phyloP scores from a whole-genome alignment of 164 flowering plant species.

The Magnolia changhungtana region DNA sequence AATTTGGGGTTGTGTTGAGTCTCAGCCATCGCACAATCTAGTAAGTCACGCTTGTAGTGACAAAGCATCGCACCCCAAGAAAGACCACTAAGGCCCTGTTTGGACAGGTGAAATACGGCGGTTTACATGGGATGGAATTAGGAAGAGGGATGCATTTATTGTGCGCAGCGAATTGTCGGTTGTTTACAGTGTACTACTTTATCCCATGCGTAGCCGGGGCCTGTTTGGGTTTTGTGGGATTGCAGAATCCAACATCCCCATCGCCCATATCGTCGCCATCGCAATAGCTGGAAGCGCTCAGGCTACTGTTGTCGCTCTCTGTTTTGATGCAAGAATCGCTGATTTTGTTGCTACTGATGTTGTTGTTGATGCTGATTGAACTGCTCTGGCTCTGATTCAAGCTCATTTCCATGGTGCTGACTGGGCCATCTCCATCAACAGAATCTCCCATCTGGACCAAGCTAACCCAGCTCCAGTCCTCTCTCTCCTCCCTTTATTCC shows the following conservation, averaged over 20 bases:
- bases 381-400: slow-evolving; percentile 11
- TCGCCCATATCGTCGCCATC: background rate
- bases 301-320: background rate
- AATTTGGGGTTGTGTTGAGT: too few relatives aligned
- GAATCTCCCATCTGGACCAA: slow-evolving; percentile 31
- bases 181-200: too few relatives aligned
- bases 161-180: too few relatives aligned
- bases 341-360: background rate
- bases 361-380: background rate
- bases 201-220: too few relatives aligned
- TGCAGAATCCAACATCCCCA: background rate
- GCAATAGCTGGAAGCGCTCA: background rate
- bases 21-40: too few relatives aligned
- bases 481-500: slow-evolving; percentile 21
- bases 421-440: slow-evolving; percentile 21
- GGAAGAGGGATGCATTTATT: too few relatives aligned
- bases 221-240: too few relatives aligned
- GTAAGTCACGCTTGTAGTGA: too few relatives aligned
- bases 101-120: too few relatives aligned
- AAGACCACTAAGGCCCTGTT: too few relatives aligned
- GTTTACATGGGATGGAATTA: too few relatives aligned
- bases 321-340: background rate
- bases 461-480: slow-evolving; percentile 26
- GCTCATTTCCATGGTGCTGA: background rate
- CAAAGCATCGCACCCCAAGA: too few relatives aligned